phyloP scores from a whole-genome alignment of 1,284 basidiomycete genomes.

The Cutaneotrichosporon dermatis region DNA sequence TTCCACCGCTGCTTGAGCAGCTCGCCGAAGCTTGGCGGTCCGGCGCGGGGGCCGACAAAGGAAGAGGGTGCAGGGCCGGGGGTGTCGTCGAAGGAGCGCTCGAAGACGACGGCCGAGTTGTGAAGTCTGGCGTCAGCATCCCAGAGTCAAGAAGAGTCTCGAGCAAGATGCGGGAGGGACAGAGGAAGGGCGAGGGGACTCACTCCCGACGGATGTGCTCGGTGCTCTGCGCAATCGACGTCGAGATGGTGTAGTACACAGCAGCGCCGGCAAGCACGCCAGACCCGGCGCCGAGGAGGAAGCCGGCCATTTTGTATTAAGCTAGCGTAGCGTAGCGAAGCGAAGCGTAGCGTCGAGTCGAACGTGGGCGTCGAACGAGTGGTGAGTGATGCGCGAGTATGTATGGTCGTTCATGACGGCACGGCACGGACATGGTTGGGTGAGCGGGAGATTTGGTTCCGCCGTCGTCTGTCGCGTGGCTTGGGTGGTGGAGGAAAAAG shows the following conservation, averaged over 20 bases:
- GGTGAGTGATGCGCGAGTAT: neutral
- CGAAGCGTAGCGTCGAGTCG: no score
- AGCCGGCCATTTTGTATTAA: conserved; percentile 33
- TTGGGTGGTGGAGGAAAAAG: conserved; percentile 12
- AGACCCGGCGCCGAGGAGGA: conserved; percentile 40
- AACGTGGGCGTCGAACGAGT: no score
- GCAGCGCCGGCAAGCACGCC: conserved; percentile 42
- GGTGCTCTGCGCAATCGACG: conserved; percentile 25
- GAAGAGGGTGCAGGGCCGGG: conserved; percentile 28
- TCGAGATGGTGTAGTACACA: conserved; percentile 46
- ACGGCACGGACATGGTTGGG: neutral
- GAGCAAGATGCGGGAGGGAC: no score
- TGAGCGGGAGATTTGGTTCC: conserved; percentile 11
- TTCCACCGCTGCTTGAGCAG: conserved; percentile 39
- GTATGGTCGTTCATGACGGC: neutral
- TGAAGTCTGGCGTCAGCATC: conserved; percentile 3
- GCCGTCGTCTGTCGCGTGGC: neutral
- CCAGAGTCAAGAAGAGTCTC: neutral
- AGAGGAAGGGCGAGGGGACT: conserved; percentile 1
- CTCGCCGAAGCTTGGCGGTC: conserved; percentile 26
- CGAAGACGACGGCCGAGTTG: conserved; percentile 18
- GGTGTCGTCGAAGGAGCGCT: conserved; percentile 28
- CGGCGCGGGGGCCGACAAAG: conserved; percentile 23
- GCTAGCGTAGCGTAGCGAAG: no score
- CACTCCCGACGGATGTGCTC: conserved; percentile 33